These are phyloP conservation scores for Berberis vulgaris DNA, from an alignment of 164 flowering plant species.

Conservation along the genomic window DNA sequence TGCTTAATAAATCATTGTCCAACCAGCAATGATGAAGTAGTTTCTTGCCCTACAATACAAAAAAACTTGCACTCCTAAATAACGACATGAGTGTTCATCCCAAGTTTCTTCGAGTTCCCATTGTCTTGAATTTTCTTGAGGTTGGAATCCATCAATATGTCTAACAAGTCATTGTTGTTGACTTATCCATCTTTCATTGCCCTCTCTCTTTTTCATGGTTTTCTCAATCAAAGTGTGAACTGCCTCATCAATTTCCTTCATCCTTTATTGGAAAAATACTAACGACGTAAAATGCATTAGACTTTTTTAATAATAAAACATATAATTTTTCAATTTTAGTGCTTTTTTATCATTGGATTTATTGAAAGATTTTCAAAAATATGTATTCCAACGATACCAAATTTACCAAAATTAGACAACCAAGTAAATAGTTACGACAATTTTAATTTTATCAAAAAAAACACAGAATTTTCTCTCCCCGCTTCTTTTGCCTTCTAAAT, in stretches of 20 bases:
- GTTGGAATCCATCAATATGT: slow-evolving; percentile 1
- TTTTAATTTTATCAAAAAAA: no score
- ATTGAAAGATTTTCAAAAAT: no score
- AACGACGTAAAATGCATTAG: no score
- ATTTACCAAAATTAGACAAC: no score
- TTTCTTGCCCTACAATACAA: slow-evolving; percentile 1
- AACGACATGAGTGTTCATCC: background rate
- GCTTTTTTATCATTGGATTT: no score
- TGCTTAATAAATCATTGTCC: slow-evolving; percentile 5
- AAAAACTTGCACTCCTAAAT: slow-evolving; percentile 2
- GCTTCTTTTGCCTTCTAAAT: no score
- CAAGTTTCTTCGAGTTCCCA: background rate
- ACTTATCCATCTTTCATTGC: background rate
- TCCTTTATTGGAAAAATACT: background rate
- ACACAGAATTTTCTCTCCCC: no score
- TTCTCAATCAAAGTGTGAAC: background rate
- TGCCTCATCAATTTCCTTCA: background rate
- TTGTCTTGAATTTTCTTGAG: background rate
- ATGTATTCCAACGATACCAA: no score
- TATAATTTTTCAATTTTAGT: no score
- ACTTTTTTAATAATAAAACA: no score
- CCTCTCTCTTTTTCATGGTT: background rate
- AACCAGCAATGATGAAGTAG: background rate
- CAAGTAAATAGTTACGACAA: no score
- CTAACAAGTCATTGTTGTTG: background rate